Base-by-base conservation (phyloP, 140 eudicot species). In the Senecio squalidus region DNA sequence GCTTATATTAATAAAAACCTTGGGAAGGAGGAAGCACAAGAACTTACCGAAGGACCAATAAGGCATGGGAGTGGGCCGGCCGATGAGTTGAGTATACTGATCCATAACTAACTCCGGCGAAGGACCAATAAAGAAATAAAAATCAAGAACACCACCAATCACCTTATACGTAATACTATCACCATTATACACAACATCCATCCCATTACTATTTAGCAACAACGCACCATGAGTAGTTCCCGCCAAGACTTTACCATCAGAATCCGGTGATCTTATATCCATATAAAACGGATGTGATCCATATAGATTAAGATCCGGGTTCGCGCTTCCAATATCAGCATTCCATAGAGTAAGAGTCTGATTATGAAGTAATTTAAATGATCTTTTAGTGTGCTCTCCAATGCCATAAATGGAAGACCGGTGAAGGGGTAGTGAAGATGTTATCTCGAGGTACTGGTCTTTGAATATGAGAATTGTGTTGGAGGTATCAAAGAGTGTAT, bases 1-100 rank as follows among this genome's bases (percentile, higher is more conserved):
- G n/a, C n/a, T n/a, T n/a, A n/a, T n/a, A n/a, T n/a, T 11, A 36
- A 36, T 9, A 1, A 9, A 36, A 15, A 1, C 2, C 14, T n/a
- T n/a, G n/a, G n/a, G n/a, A n/a, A n/a, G 17, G 29, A 58, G 24
- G 7, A 1, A n/a, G 36, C n/a, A 46, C 67, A 16, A 8, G 27
- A 59, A 74, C 94, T 73, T 44, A 86, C 96, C 96, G 15, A 91
- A 91, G 47, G 98, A 71, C 98, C 98, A 91, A 58, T 91, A 91
- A 2, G 98, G 98, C 96, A 91, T 73, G 9, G 92, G 82, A 36
- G 84, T 77, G 11, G 98, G 98, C 27, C 88, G 78, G 17, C 98
- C 98, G 28, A 91, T 81, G 31, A 91, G 68, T 60, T 73, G 67
- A 3, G 98, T 91, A 58, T 91, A 91, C 55, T 86, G 98, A 39